Evolutionary conservation across 2,329 filamentous ascomycete genomes (phyloP), one percentile per base, ranked within the genome.

Genomic region (Metarhizium humberi): DNA sequence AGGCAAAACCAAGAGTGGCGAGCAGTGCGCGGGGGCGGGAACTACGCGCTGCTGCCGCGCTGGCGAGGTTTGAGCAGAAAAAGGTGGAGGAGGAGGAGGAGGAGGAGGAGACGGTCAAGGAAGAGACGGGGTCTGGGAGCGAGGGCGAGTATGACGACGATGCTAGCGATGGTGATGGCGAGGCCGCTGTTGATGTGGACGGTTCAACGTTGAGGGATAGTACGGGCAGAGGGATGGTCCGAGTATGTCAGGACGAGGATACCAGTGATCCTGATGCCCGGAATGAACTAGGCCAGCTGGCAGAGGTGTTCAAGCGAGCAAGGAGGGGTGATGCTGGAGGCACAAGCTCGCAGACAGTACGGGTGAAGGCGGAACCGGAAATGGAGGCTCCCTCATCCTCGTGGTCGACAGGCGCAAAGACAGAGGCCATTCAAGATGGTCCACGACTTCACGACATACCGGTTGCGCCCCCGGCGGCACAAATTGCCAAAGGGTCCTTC

Each of bases 21-120:
- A 79, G 79, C 10, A 92, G 88, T 65, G 85, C 84, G 50, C 75
- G 89, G 56, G 89, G 89, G 0, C 76, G 89, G 57, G 89, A 92
- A 52, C 73, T 94, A 11, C 75, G 89, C 55, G 89, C 88, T 2
- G 87, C 87, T 6, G 89, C 89, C 2, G 89, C 89, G 1, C 67
- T 92, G 61, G 87, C 87, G 14, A 76, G 89, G 13, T 90, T 92
- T 56, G 86, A 82, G 46, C 69, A 79, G 64, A 69, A 78, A 49
- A 79, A 76, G 51, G 81, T 81, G 62, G 74, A 77, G 52, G 75
- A 69, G 55, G 69, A 72, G 55, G 71, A 72, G 55, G 71, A 75
- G 53, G 69, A 73, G 20, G 63, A 65, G 18, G 58, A 59, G 30
- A 49, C 30, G 34, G 52, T 18, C 25, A 16, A 25, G 11, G 52